These are phyloP conservation scores for Halophytophthora polymorphica DNA, from an alignment of 352 stramenopile genomes.

Conservation along the genomic window DNA sequence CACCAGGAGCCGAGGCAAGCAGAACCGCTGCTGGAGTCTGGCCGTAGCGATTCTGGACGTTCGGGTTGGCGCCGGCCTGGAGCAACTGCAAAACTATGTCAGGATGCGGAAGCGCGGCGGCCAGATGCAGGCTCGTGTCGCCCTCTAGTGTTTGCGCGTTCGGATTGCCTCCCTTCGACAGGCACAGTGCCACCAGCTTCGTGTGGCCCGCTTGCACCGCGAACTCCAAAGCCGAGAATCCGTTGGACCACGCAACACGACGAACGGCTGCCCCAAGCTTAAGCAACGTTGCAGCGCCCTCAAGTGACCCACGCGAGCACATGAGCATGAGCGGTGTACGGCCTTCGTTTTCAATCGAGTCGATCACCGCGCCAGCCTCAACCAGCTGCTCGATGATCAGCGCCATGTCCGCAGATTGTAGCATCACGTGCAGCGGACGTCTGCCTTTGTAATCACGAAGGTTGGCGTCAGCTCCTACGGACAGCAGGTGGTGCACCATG, in stretches of 20 bases:
- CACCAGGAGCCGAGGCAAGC: slow-evolving; percentile 27
- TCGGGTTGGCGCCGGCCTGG: slow-evolving; percentile 50
- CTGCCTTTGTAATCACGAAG: slow-evolving; percentile 55
- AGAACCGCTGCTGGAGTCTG: slow-evolving; percentile 59
- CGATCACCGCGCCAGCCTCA: slow-evolving; percentile 48
- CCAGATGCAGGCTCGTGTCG: slow-evolving; percentile 73
- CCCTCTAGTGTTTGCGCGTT: slow-evolving; percentile 59
- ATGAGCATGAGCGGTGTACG: slow-evolving; percentile 82
- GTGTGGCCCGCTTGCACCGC: slow-evolving; percentile 33
- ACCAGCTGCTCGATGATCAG: slow-evolving; percentile 65
- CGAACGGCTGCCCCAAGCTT: slow-evolving; percentile 66
- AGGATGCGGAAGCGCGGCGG: slow-evolving; percentile 33
- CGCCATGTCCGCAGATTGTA: slow-evolving; percentile 48
- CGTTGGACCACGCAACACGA: slow-evolving; percentile 69
- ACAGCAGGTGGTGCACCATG: slow-evolving; percentile 70
- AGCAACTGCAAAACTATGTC: slow-evolving; percentile 59
- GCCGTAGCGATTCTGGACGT: slow-evolving; percentile 66
- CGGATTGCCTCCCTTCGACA: slow-evolving; percentile 66
- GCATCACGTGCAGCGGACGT: slow-evolving; percentile 66
- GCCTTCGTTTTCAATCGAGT: slow-evolving; percentile 59
- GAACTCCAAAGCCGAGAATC: slow-evolving; percentile 69
- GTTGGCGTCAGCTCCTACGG: slow-evolving; percentile 46
- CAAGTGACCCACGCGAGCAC: slow-evolving; percentile 51
- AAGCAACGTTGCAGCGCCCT: slow-evolving; percentile 68
- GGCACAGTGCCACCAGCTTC: slow-evolving; percentile 62